These are phyloP conservation scores for Plicaturopsis crispa DNA, from an alignment of 768 basidiomycete species.

Conservation along the genomic window DNA sequence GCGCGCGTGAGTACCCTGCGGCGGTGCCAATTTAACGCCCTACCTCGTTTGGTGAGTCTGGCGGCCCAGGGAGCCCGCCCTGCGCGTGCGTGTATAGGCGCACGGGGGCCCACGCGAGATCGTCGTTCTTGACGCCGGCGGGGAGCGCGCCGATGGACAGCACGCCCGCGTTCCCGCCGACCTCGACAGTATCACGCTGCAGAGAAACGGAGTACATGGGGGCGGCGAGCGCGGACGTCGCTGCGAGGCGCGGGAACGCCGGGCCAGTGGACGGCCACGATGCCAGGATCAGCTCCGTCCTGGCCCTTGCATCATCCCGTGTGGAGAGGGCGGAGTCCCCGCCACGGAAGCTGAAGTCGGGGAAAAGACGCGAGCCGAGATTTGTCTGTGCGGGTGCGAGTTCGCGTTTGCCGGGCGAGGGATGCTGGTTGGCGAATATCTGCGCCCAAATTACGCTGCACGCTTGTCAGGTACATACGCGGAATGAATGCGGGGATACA, in stretches of 20 bases:
- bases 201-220: constrained; percentile 54
- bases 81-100: constrained; percentile 42
- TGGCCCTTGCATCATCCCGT: too few relatives aligned
- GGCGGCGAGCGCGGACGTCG: constrained; percentile 23
- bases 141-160: constrained; percentile 66
- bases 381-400: too few relatives aligned
- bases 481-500: neutral
- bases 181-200: constrained; percentile 60
- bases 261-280: constrained; percentile 38
- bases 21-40: constrained; percentile 11
- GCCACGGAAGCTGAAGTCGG: too few relatives aligned
- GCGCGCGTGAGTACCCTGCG: constrained; percentile 3
- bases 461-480: constrained; percentile 1
- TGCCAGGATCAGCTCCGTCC: constrained; percentile 28
- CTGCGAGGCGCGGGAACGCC: constrained; percentile 37
- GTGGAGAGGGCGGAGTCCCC: too few relatives aligned
- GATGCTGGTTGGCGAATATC: constrained; percentile 25
- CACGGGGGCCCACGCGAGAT: constrained; percentile 61
- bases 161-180: constrained; percentile 62
- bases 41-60: constrained; percentile 56
- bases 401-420: too few relatives aligned
- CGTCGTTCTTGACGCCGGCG: constrained; percentile 32
- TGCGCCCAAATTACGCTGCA: constrained; percentile 40
- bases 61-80: constrained; percentile 48
- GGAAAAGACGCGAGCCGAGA: too few relatives aligned